Conservation (phyloP, 768 basidiomycete species). For the Termitomyces sp. region DNA sequence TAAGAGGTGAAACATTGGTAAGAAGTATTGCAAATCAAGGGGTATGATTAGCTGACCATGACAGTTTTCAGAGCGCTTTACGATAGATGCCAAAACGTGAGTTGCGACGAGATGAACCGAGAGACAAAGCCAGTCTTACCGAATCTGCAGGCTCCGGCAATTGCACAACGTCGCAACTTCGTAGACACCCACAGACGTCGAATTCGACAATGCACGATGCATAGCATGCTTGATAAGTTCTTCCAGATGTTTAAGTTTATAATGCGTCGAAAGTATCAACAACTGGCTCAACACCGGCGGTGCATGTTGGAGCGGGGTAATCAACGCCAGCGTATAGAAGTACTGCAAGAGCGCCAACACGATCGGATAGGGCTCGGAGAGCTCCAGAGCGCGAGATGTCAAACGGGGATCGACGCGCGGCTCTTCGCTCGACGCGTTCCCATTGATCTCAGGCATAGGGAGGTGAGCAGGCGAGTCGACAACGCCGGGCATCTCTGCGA, state of each 20-base stretch:
- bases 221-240: slow-evolving; percentile 88
- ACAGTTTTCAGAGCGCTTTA: slow-evolving; percentile 73
- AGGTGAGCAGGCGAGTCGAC: slow-evolving; percentile 51
- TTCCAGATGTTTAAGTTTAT: slow-evolving; percentile 71
- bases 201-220: slow-evolving; percentile 81
- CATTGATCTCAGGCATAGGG: slow-evolving; percentile 56
- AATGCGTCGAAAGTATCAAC: slow-evolving; percentile 77
- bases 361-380: slow-evolving; percentile 89
- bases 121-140: slow-evolving; percentile 38
- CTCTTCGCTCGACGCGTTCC: slow-evolving; percentile 40
- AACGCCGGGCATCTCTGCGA: slow-evolving; percentile 47
- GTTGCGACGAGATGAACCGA: slow-evolving; percentile 4
- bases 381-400: slow-evolving; percentile 68
- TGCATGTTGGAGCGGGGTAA: slow-evolving; percentile 88
- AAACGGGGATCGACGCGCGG: slow-evolving; percentile 71
- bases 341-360: slow-evolving; percentile 89
- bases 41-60: slow-evolving; percentile 47
- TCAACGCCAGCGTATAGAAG: slow-evolving; percentile 80
- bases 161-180: slow-evolving; percentile 92
- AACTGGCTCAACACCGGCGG: slow-evolving; percentile 87
- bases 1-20: slow-evolving; percentile 5
- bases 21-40: not conserved
- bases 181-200: slow-evolving; percentile 86
- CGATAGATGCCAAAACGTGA: slow-evolving; percentile 12
- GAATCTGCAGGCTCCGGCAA: slow-evolving; percentile 83